These are phyloP conservation scores for Lactarius hengduanensis DNA, from an alignment of 768 basidiomycete species.

Conservation along the genomic window DNA sequence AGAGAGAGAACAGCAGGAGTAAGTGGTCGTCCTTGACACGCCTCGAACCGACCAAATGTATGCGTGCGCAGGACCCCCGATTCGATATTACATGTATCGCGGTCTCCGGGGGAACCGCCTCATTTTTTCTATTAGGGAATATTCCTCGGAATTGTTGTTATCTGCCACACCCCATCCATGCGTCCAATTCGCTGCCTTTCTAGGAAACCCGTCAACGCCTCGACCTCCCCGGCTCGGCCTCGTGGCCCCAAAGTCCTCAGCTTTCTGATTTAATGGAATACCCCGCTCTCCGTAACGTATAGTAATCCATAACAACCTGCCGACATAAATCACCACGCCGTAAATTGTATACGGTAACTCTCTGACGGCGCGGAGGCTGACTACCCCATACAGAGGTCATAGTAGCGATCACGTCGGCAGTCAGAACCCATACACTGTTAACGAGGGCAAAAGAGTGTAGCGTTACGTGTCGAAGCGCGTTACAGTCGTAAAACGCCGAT, in stretches of 20 bases:
- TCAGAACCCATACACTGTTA: constrained; percentile 49
- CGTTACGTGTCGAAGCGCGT: constrained; percentile 47
- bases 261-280: constrained; percentile 47
- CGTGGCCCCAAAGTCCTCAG: constrained; percentile 2
- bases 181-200: not conserved
- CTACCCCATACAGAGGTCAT: constrained; percentile 48
- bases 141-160: not conserved
- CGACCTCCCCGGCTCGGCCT: not conserved
- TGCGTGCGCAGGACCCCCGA: not conserved
- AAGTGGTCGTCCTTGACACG: not conserved
- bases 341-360: not conserved
- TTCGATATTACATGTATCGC: not conserved
- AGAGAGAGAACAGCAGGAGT: not conserved
- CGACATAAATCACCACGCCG: constrained; percentile 6
- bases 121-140: constrained; percentile 4
- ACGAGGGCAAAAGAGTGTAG: constrained; percentile 55
- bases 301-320: constrained; percentile 50
- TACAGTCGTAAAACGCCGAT: constrained; percentile 30
- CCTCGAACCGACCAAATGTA: not conserved
- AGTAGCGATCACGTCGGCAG: constrained; percentile 49
- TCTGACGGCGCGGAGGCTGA: not conserved
- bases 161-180: constrained; percentile 1
- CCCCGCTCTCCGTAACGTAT: constrained; percentile 57
- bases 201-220: not conserved
- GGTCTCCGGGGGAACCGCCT: not conserved